A percentile compares a stretch with the other conserved stretches of the same genome.
Evolutionary conservation across 441 rosid species (phyloP).

Genomic region (Gossypium gossypioides): DNA sequence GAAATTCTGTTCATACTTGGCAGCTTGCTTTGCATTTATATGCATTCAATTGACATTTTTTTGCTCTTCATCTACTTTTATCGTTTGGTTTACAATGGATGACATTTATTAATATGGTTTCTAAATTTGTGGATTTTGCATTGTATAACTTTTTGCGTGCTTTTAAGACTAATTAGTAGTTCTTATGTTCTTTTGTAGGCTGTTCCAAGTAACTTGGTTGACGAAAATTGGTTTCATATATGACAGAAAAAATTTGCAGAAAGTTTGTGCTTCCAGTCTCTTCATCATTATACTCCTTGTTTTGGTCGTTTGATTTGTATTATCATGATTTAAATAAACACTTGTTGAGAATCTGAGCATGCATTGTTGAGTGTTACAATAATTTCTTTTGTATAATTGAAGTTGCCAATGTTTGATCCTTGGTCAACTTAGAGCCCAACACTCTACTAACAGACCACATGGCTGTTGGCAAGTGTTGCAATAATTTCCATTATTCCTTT

Average conservation of each 20-base stretch:
- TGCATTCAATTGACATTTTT: not conserved
- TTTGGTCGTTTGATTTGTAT: not conserved
- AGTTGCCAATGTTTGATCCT: too few species aligned
- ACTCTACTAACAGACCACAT: too few species aligned
- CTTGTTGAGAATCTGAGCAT: not conserved
- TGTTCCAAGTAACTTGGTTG: slow-evolving; percentile 92
- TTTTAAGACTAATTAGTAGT: slow-evolving; percentile 22
- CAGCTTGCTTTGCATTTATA: not conserved
- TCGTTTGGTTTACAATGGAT: slow-evolving; percentile 1
- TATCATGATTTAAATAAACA: not conserved
- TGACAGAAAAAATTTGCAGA: slow-evolving; percentile 55
- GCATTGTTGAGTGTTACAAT: not conserved
- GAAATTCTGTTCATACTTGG: not conserved
- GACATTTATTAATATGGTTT: not conserved
- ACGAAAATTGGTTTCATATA: slow-evolving; percentile 71
- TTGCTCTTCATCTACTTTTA: not conserved
- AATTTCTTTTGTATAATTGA: not conserved
- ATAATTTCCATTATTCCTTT: not conserved
- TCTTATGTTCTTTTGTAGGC: slow-evolving; percentile 59
- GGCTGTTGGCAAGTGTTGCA: too few species aligned
- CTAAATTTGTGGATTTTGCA: slow-evolving; percentile 2
- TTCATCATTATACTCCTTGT: slow-evolving; percentile 14
- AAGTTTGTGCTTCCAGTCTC: slow-evolving; percentile 52
- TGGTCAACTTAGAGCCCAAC: too few species aligned
- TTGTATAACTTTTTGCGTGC: not conserved